phyloP scores from a whole-genome alignment of 2,329 filamentous ascomycete species.

The Rutstroemia sp. region DNA sequence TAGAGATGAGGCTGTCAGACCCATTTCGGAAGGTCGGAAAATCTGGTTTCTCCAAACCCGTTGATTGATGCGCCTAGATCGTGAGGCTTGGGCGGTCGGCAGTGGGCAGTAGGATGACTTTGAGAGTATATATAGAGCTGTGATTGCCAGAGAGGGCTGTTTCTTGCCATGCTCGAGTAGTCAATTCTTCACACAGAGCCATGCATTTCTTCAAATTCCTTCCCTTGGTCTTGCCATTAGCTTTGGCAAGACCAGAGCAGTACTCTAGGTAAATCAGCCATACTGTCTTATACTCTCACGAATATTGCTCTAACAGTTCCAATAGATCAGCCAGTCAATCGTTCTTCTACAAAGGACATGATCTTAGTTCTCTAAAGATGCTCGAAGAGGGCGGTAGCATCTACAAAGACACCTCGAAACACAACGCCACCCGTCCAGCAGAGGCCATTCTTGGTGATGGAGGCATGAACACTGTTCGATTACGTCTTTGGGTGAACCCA shows the following conservation, averaged over 20 bases:
- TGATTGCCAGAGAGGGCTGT: too few relatives aligned
- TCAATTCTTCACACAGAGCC: neutral
- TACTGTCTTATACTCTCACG: neutral
- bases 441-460: slow-evolving; percentile 54
- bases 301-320: neutral
- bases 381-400: slow-evolving; percentile 31
- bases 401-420: slow-evolving; percentile 30
- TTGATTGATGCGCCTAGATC: too few relatives aligned
- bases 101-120: too few relatives aligned
- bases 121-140: too few relatives aligned
- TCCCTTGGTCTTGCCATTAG: slow-evolving; percentile 1
- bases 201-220: slow-evolving; percentile 2
- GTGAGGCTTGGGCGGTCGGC: too few relatives aligned
- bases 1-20: too few relatives aligned
- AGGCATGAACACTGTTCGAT: slow-evolving; percentile 62
- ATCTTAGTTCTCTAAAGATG: slow-evolving; percentile 33
- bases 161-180: too few relatives aligned
- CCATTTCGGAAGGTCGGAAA: too few relatives aligned
- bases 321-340: neutral
- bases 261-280: neutral
- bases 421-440: slow-evolving; percentile 38
- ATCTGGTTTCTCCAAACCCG: too few relatives aligned
- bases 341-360: slow-evolving; percentile 33
- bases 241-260: neutral
- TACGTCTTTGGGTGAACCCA: slow-evolving; percentile 65